These are phyloP conservation scores for Alternaria panax DNA, from an alignment of 2,329 filamentous ascomycete genomes.

Conservation along the genomic window DNA sequence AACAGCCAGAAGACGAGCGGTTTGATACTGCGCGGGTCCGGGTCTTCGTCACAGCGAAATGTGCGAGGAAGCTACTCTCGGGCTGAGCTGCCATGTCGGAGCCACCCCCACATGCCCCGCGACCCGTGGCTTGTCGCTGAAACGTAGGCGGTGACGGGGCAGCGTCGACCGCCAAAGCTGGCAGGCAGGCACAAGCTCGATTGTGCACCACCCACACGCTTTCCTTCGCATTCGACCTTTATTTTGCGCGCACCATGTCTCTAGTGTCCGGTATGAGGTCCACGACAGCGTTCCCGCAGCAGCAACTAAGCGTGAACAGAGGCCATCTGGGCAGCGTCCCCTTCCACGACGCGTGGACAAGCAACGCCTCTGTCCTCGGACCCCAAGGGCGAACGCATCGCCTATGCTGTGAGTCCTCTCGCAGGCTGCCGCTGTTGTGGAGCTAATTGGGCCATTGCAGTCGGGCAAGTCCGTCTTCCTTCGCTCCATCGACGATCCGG, in stretches of 20 bases:
- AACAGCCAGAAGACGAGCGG: not conserved
- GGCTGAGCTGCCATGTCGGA: not conserved
- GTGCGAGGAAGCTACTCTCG: not conserved
- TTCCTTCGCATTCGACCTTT: not conserved
- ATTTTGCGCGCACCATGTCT: conserved; percentile 17
- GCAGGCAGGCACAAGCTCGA: conserved; percentile 24
- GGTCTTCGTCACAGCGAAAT: not conserved
- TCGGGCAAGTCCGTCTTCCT: conserved; percentile 97
- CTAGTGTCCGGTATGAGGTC: conserved; percentile 26
- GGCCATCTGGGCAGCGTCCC: conserved; percentile 83
- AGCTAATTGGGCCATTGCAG: conserved; percentile 55
- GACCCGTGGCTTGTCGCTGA: conserved; percentile 9
- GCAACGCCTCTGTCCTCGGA: conserved; percentile 89
- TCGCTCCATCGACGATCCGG: conserved; percentile 89
- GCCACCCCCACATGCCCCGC: conserved; percentile 20
- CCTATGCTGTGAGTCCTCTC: conserved; percentile 75
- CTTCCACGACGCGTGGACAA: conserved; percentile 82
- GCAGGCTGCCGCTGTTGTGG: not conserved
- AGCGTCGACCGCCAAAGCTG: conserved; percentile 8
- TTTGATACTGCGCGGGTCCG: not conserved
- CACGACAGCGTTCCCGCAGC: not conserved
- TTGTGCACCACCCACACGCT: too few relatives aligned
- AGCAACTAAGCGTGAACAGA: conserved; percentile 52
- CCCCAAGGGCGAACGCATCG: conserved; percentile 86
- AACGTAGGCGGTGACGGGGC: conserved; percentile 18